Evolutionary conservation across 768 basidiomycete species (phyloP), one percentile per base, ranked within the genome.

Genomic region (Chalciporus sphaerocephalus): DNA sequence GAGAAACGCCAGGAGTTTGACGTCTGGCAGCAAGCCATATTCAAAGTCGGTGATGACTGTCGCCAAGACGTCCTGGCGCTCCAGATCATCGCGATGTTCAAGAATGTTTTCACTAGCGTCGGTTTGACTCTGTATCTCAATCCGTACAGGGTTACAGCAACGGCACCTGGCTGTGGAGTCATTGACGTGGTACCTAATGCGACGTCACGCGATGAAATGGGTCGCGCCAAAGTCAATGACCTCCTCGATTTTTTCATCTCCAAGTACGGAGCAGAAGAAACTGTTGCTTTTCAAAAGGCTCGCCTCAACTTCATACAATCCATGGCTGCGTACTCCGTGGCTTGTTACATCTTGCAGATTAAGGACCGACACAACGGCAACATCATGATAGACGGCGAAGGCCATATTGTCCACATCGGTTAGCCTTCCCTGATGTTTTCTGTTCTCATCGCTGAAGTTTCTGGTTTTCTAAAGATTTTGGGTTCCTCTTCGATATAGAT

Each of bases 1-100:
- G 81, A 83, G 57, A 82, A 68, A 35, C 76, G 66, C 22, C 72
- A 73, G 36, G 76, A 84, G 55, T 90, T 87, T 59, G 92, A 97
- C 50, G 85, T 94, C 37, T 97, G 92, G 94, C 92, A 95, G 50
- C 86, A 92, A 53, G 96, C 96, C 1, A 99, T 99, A 52, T 99
- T 99, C 83, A 99, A 99, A 74, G 96, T 99, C 47, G 96, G 96
- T 44, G 96, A 99, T 61, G 96, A 99, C 62, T 99, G 96, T 65
- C 82, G 96, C 34, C 96, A 99, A 65, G 96, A 99, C 58, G 86
- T 98, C n/a, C 78, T 99, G 36, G 96, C 96, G 0, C 72, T 99
- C 38, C 96, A 99, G 59, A 71, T 97, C 50, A 98, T 99, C 51
- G 96, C 96, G 5, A 98, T 98, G 93, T 97, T 98, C 79, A 98